Evolutionary conservation across 139 green algal species (phyloP), one percentile per base, ranked within the genome.

Genomic region (Ettlia oleoabundans): DNA sequence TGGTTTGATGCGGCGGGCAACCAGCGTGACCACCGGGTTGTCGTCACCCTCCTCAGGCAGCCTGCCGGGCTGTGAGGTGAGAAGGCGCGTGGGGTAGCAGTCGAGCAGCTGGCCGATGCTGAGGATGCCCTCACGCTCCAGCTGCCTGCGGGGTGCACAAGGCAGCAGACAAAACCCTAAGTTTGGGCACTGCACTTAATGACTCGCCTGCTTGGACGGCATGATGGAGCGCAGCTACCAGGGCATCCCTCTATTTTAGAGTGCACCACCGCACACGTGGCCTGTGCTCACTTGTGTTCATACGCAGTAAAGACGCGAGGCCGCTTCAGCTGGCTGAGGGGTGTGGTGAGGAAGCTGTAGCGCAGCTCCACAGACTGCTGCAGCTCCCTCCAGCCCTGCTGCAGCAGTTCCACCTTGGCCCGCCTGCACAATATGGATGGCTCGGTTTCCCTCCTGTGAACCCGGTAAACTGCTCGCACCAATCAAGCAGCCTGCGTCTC

Each of bases 81-180:
- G 62, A 80, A 89, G 85, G 53, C 87, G 78, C 7, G 73, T 78
- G 18, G 90, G 90, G 67, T 80, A 93, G 67, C 67, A 81, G 43
- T 89, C 70, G 21, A 93, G 70, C 30, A 93, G 65, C 24, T 88
- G 74, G 30, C 73, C 62, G 6, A 93, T 43, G n/a, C 74, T 86
- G 53, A 35, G 3, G 32, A 92, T 51, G 21, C 76, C 83, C 8
- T 63, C 78, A 1, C 43, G 37, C 30, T 72, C 19, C 30, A 93
- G 41, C 30, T 76, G 38, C 37, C 86, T 90, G 86, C 76, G n/a
- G n/a, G n/a, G n/a, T n/a, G n/a, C n/a, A n/a, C n/a, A n/a, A n/a
- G n/a, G n/a, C n/a, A n/a, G n/a, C n/a, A n/a, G n/a, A n/a, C n/a
- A n/a, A n/a, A n/a, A n/a, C n/a, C n/a, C n/a, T n/a, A n/a, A n/a